Percentiles rank a stretch among this genome's conserved stretches.
These are phyloP conservation scores for Botrytis byssoidea DNA, from an alignment of 2,329 filamentous ascomycete genomes.

Conservation along the genomic window DNA sequence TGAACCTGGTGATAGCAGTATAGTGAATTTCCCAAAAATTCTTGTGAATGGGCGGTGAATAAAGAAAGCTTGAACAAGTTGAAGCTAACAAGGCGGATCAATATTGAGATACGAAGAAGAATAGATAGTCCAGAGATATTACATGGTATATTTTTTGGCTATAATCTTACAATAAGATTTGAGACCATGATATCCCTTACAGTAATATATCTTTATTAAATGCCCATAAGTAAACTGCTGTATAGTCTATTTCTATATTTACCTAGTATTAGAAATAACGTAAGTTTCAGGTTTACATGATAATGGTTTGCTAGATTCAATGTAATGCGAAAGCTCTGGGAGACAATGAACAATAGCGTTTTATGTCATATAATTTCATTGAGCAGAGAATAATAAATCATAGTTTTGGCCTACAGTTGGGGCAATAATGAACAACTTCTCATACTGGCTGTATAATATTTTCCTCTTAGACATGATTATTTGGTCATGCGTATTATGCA, in stretches of 20 bases:
- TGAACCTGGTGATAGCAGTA: background rate
- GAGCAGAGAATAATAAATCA: background rate
- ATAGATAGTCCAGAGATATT: background rate
- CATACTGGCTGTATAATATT: background rate
- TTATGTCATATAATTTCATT: background rate
- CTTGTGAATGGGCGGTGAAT: rapidly evolving
- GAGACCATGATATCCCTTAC: background rate
- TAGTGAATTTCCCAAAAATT: background rate
- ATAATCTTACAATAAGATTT: background rate
- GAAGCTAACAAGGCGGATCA: background rate
- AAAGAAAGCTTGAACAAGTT: background rate
- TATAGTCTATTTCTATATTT: background rate
- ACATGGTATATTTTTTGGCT: background rate
- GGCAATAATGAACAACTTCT: background rate
- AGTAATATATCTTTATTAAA: background rate
- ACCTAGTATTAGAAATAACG: rapidly evolving
- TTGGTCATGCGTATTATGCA: background rate
- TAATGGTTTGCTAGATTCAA: too few relatives aligned
- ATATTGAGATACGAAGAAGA: too few relatives aligned
- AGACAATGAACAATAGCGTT: background rate
- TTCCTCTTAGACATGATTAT: background rate
- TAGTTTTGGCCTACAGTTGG: rapidly evolving
- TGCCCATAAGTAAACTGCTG: background rate
- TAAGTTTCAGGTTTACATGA: too few relatives aligned
- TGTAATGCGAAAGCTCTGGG: background rate